Conservation (phyloP, 2,329 filamentous ascomycete genomes). For the Venturia asperata region DNA sequence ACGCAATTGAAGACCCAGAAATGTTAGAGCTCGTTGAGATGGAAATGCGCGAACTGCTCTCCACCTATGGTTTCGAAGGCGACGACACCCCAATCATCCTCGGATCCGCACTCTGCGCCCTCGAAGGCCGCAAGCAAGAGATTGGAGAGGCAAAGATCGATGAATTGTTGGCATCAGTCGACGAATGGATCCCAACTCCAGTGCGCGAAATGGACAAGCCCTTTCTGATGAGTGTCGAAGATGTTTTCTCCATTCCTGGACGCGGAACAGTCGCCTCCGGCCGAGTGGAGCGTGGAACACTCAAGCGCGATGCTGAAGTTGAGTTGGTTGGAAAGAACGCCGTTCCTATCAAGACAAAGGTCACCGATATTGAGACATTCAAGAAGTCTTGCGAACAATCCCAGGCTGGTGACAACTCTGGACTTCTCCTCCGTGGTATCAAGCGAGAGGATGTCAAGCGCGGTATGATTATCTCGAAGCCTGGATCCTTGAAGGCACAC, state of each 20-base stretch:
- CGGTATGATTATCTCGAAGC: constrained; percentile 88
- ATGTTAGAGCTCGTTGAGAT: constrained; percentile 99
- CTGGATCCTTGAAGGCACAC: constrained; percentile 78
- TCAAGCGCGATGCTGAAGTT: constrained; percentile 92
- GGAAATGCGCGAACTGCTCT: constrained; percentile 98
- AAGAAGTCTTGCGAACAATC: constrained; percentile 99
- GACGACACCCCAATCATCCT: constrained; percentile 96
- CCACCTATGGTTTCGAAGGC: constrained; percentile 90
- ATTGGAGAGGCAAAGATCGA: constrained; percentile 86
- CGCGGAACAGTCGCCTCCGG: constrained; percentile 96
- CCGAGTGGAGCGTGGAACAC: constrained; percentile 87
- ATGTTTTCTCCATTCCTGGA: constrained; percentile 54
- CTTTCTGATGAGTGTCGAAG: constrained; percentile 96
- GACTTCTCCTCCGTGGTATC: constrained; percentile 89
- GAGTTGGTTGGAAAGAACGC: constrained; percentile 86
- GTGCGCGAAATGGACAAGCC: constrained; percentile 93
- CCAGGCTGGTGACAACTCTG: constrained; percentile 94
- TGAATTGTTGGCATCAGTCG: constrained; percentile 81
- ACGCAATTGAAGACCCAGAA: constrained; percentile 93
- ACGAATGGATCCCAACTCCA: constrained; percentile 94
- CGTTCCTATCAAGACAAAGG: constrained; percentile 90
- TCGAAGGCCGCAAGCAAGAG: constrained; percentile 79
- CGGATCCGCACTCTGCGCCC: constrained; percentile 90
- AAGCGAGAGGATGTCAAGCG: constrained; percentile 90
- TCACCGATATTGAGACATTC: constrained; percentile 99